A percentile compares a stretch with the other conserved stretches of the same genome.
phyloP scores from a whole-genome alignment of 2,329 filamentous ascomycete species.

The Arthroderma sp. region DNA sequence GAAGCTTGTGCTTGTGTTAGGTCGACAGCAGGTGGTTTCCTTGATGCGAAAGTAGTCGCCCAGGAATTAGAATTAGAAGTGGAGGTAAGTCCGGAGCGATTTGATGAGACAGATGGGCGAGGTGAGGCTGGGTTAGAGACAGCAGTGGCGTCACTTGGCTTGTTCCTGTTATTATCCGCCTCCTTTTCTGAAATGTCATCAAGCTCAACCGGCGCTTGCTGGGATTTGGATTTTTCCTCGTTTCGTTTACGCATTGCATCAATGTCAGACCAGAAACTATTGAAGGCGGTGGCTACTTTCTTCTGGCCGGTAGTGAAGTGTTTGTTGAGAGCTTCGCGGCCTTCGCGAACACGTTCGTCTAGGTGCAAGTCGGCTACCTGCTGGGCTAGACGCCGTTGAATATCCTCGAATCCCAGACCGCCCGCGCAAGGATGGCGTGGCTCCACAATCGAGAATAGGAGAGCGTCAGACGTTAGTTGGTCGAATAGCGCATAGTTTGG shows the following conservation, averaged over 20 bases:
- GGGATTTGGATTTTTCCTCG: slow-evolving; percentile 18
- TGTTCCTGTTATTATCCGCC: slow-evolving; percentile 15
- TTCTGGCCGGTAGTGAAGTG: slow-evolving; percentile 79
- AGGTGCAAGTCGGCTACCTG: slow-evolving; percentile 90
- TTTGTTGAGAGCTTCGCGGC: slow-evolving; percentile 72
- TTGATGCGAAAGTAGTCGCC: slow-evolving; percentile 16
- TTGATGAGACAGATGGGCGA: slow-evolving; percentile 15
- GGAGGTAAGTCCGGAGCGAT: slow-evolving; percentile 9
- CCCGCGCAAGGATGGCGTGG: slow-evolving; percentile 88
- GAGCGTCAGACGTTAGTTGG: slow-evolving; percentile 57
- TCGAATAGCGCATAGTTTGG: slow-evolving; percentile 90
- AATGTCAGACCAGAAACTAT: slow-evolving; percentile 79
- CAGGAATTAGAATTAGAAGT: slow-evolving; percentile 7
- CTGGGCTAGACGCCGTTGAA: slow-evolving; percentile 76
- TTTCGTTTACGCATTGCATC: slow-evolving; percentile 54
- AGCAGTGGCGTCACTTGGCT: slow-evolving; percentile 13
- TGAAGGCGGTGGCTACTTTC: slow-evolving; percentile 77
- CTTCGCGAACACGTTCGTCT: slow-evolving; percentile 75
- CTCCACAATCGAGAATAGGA: slow-evolving; percentile 88
- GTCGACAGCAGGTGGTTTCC: slow-evolving; percentile 32
- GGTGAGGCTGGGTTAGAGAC: slow-evolving; percentile 16
- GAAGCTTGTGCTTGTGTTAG: slow-evolving; percentile 42
- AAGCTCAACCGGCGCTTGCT: slow-evolving; percentile 1
- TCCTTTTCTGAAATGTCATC: slow-evolving; percentile 8
- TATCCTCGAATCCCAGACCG: slow-evolving; percentile 83